Base-by-base conservation (phyloP, 2,329 filamentous ascomycete genomes). In the Sclerotinia nivalis region DNA sequence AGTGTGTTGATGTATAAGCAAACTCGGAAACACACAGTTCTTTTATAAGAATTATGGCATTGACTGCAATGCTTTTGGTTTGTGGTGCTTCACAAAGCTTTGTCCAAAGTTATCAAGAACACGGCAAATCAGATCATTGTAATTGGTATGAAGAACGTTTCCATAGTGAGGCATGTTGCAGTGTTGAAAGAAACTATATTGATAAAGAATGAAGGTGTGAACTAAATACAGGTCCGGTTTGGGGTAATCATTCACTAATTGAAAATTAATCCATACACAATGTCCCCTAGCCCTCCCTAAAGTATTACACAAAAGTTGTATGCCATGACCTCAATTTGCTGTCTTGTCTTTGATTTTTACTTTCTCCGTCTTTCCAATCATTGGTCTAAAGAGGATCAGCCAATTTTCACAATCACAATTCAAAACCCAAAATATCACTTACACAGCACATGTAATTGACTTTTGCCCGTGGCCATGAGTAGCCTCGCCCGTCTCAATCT, bases 401-500 rank as follows among this genome's bases (percentile, higher is more conserved):
- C 9, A 52, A 15, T 47, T 25, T 12, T n/a, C 37, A 37, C 34
- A 37, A 25, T 13, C 31, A 20, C 13, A 40, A 47, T 52, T 25
- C 28, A 28, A 37, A 18, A 37, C 6, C 3, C 13, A 15, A 9
- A n/a, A n/a, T 28, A 6, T 13, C 12, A 73, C 73, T 71, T 70
- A 75, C 75, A 75, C 69, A 62, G 72, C 73, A 52, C 31, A 54
- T 20, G 34, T 43, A 50, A 73, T 62, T 9, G 52, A 31, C 70
- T 75, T 75, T 49, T 71, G 72, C 61, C 68, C 72, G 71, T 74
- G 69, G 74, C 10, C 80, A 78, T 74, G 75, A 34, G 37, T 52
- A n/a, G 70, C 68, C 68, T 78, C 69, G 37, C 56, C 43, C 76
- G 77, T 67, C 76, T 78, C 28, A 74, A 76, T 47, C 77, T 76